Evolutionary conservation across 352 stramenopile genomes (phyloP).

Genomic region (Thraustochytrium striatum): DNA sequence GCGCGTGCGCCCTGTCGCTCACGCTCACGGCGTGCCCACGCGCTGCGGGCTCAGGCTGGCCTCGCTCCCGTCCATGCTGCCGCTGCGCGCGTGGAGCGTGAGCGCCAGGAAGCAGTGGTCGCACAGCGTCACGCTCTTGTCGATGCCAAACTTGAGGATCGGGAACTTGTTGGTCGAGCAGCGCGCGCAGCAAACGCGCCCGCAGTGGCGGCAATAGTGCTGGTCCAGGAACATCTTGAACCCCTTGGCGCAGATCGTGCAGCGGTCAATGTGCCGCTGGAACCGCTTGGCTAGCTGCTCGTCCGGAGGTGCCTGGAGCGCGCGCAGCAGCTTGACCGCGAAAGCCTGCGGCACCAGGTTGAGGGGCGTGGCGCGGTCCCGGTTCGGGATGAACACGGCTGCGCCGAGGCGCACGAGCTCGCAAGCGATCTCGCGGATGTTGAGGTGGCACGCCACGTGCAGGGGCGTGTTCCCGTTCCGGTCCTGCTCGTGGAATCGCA

Average conservation of each 20-base stretch:
- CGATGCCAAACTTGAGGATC: constrained; percentile 3
- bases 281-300: constrained; percentile 72
- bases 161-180: constrained; percentile 58
- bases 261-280: constrained; percentile 56
- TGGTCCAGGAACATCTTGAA: constrained; percentile 74
- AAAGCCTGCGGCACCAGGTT: constrained; percentile 72
- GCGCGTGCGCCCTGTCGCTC: no score
- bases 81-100: no score
- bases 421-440: constrained; percentile 72
- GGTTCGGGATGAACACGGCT: constrained; percentile 68
- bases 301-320: constrained; percentile 66
- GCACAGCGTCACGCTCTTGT: constrained; percentile 3
- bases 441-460: constrained; percentile 70
- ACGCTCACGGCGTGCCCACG: no score
- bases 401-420: constrained; percentile 66
- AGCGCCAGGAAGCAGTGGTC: constrained; percentile 13
- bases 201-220: constrained; percentile 76
- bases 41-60: no score
- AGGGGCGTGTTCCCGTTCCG: constrained; percentile 74
- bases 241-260: constrained; percentile 66
- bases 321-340: constrained; percentile 66
- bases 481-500: constrained; percentile 69
- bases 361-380: constrained; percentile 67
- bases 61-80: no score
- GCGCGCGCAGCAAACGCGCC: constrained; percentile 72